Evolutionary conservation across 2,329 filamentous ascomycete species (phyloP), one percentile per base, ranked within the genome.

Genomic region (Plectosphaerella sp.): DNA sequence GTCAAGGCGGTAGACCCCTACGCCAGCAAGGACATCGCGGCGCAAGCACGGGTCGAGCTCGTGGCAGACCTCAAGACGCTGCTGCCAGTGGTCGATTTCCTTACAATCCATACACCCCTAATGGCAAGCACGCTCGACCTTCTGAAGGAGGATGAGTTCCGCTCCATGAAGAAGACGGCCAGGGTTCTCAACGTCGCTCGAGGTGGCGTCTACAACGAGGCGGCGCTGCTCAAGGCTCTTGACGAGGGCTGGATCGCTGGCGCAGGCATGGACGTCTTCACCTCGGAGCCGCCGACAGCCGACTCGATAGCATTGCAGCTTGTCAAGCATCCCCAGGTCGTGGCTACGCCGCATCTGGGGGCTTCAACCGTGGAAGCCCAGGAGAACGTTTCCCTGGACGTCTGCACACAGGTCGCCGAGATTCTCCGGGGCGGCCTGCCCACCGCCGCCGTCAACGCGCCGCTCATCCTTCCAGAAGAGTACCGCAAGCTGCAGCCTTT

Each of bases 361-460:
- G 89, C 89, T 0, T 89, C 85, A 0, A 94, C 89, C 0, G 79
- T 88, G 35, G 89, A 94, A 74, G 89, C 89, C 0, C 89, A 94
- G 66, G 88, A 93, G 62, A 92, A 91, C 55, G 89, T 92, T 4
- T 89, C 86, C 1, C 80, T 92, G 56, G 89, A 93, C 60, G 89
- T 93, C 9, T 93, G 89, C 67, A 85, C 86, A 35, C 89, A 94
- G 68, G 87, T 92, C 12, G 76, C 88, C 0, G 80, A 86, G 53
- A 89, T 93, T 42, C 73, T 94, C 3, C 75, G 77, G 0, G 89
- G 89, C 3, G 86, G 87, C 1, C 75, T 92, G 1, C 89, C 89
- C 0, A 88, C 87, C 1, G 83, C 80, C 18, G 88, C 89, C 5
- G 89, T 93, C 63, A 93, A 94, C 58, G 89, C 88, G 0, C 89